Base-by-base conservation (phyloP, 2,329 filamentous ascomycete species). In the Colletotrichum horii region DNA sequence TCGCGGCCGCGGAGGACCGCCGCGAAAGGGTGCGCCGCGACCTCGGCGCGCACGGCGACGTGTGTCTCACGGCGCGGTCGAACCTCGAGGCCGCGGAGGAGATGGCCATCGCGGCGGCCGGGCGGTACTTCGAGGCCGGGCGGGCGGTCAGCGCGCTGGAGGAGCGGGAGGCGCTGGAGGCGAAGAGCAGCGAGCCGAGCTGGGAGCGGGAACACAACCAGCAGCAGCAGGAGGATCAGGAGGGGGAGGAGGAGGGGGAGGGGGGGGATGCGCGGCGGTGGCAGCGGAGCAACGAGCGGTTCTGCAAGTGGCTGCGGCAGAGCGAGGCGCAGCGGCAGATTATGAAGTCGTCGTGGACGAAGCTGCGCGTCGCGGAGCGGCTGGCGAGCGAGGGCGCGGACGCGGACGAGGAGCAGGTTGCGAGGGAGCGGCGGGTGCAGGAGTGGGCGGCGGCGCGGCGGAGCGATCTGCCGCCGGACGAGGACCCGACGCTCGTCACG, bases 301-400 rank as follows among this genome's bases (percentile, higher is more conserved):
- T 75, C 26, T 75, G 73, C 56, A 75, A 75, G 43, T 75, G 73
- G 73, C 14, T 75, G 7, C 15, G 73, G 43, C 73, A 72, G 43
- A 67, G 62, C 15, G 73, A 75, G 64, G 69, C 73, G 43, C 73
- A 75, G 64, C 58, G 73, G 56, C 73, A 75, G 70, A 75, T 75
- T 16, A 72, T 75, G 70, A 75, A 75, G 70, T 75, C 73, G 16
- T 75, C 73, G 70, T 75, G 73, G 73, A 75, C 73, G 8, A 75
- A 73, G 56, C 24, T 75, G n/a, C 56, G 73, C 34, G 73, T 75
- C 2, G 73, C 70, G n/a, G 73, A 75, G 62, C 55, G 73, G 56
- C 15, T 75, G 24, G 73, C 73, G 6, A 16, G 43, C 1, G 71
- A 74, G 58, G 36, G 38, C 3, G 72, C 66, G 7, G 73, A 75